A percentile compares a stretch with the other conserved stretches of the same genome.
phyloP scores from a whole-genome alignment of 2,329 filamentous ascomycete genomes.

The Aureobasidium namibiae region DNA sequence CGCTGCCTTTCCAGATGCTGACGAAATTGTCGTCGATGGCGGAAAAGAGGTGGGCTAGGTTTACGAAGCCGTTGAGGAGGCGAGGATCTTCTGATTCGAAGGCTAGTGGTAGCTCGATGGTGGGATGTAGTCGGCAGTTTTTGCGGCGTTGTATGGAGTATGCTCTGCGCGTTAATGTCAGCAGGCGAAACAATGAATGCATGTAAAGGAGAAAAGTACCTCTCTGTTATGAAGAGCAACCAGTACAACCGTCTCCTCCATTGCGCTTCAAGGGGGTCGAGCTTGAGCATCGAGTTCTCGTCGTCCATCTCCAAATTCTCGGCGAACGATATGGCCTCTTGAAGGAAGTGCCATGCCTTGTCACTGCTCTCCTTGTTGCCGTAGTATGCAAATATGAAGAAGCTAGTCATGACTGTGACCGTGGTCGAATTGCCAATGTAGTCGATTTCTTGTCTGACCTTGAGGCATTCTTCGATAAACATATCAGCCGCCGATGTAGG shows the following conservation, averaged over 20 bases:
- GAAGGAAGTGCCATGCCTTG: slow-evolving; percentile 28
- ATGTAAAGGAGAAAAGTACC: background rate
- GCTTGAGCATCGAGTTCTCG: slow-evolving; percentile 24
- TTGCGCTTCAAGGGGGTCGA: slow-evolving; percentile 25
- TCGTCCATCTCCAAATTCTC: slow-evolving; percentile 28
- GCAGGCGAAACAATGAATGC: background rate
- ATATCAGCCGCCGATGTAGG: slow-evolving; percentile 23
- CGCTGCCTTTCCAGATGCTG: slow-evolving; percentile 25
- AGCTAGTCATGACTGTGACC: slow-evolving; percentile 27
- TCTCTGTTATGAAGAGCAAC: slow-evolving; percentile 29
- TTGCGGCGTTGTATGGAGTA: slow-evolving; percentile 29
- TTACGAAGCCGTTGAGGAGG: slow-evolving; percentile 28
- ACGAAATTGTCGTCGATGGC: slow-evolving; percentile 29
- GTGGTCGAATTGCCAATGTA: slow-evolving; percentile 23
- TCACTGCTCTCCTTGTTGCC: slow-evolving; percentile 26
- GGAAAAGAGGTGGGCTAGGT: slow-evolving; percentile 27
- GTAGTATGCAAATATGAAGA: slow-evolving; percentile 29
- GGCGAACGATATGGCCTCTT: slow-evolving; percentile 27
- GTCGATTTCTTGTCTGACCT: slow-evolving; percentile 24
- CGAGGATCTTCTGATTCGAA: slow-evolving; percentile 28
- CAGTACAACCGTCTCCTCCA: slow-evolving; percentile 29
- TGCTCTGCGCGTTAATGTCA: slow-evolving; percentile 17
- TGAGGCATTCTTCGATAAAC: slow-evolving; percentile 27
- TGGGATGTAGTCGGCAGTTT: slow-evolving; percentile 24
- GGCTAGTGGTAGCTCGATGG: slow-evolving; percentile 24